These are phyloP conservation scores for Eucalyptus caleyi DNA, from an alignment of 345 rosid species.

Conservation along the genomic window DNA sequence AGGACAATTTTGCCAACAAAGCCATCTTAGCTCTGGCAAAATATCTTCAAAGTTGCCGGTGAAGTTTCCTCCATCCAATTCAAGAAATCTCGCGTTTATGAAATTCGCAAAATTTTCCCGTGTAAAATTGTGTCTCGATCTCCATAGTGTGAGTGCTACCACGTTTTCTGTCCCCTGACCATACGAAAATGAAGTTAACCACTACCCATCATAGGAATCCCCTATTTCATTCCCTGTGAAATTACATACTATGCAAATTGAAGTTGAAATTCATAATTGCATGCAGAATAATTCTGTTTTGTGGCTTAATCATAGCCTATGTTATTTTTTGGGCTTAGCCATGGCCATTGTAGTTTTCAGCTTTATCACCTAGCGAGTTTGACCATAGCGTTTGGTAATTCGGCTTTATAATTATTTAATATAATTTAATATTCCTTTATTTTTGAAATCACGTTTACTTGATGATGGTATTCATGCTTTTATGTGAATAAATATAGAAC, in stretches of 20 bases:
- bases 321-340: background rate
- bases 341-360: background rate
- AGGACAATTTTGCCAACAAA: background rate
- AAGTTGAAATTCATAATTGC: background rate
- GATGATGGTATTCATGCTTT: no score
- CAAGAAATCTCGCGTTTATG: background rate
- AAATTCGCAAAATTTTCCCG: background rate
- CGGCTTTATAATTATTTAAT: no score
- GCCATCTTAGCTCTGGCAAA: background rate
- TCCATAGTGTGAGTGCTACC: background rate
- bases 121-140: background rate
- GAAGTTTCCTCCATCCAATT: background rate
- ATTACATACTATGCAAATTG: background rate
- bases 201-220: background rate
- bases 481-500: no score
- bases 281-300: rapidly evolving
- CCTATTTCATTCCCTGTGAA: background rate
- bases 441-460: no score
- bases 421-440: no score
- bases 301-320: background rate
- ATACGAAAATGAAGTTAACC: background rate
- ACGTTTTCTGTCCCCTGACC: background rate
- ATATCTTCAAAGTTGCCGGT: background rate
- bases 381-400: background rate
- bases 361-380: background rate